These are phyloP conservation scores for Patellaria atrata DNA, from an alignment of 495 filamentous ascomycete species.

Conservation along the genomic window DNA sequence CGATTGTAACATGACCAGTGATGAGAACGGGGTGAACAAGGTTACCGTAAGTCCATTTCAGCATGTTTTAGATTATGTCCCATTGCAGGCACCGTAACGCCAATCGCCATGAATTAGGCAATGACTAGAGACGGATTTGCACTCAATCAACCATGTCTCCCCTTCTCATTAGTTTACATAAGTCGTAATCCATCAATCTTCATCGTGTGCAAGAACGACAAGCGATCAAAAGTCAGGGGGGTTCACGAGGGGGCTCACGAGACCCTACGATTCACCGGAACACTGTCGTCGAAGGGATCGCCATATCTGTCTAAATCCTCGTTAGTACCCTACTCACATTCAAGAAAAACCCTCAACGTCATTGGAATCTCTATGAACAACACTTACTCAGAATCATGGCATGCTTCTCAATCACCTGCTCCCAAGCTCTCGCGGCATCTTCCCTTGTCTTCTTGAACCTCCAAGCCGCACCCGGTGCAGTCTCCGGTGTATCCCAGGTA, in stretches of 20 bases:
- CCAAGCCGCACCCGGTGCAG: conserved; percentile 39
- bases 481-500: conserved; percentile 27
- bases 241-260: conserved; percentile 1
- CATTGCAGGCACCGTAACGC: no score
- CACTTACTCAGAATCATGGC: conserved; percentile 24
- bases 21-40: no score
- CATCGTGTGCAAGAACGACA: no score
- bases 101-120: no score
- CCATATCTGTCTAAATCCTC: conserved; percentile 10
- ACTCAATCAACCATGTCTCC: no score
- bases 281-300: conserved; percentile 13
- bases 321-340: not conserved
- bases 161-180: no score
- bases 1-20: not conserved
- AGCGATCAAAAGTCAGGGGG: no score
- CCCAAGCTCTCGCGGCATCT: conserved; percentile 23
- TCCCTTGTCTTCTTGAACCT: conserved; percentile 32
- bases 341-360: no score
- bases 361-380: not conserved
- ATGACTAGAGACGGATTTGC: no score
- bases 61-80: no score
- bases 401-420: conserved; percentile 23
- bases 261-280: conserved; percentile 4
- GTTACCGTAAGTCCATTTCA: no score
- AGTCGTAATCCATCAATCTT: no score